Evolutionary conservation across 441 rosid species (phyloP), one percentile per base, ranked within the genome.

Genomic region (Omphalea diandra): DNA sequence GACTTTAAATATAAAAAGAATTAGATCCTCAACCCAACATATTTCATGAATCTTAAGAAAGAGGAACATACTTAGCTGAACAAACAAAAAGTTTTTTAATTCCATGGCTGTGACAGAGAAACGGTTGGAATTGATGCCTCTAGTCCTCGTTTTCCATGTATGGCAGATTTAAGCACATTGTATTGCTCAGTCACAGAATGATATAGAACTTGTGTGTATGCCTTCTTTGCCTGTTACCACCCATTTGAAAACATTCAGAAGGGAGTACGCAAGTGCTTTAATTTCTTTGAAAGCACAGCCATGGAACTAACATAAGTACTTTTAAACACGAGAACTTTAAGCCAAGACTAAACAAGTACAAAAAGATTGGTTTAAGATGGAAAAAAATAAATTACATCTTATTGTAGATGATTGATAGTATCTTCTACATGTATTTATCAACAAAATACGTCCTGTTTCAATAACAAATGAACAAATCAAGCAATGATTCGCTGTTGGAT

Each of bases 31-130:
- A 61, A 35, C 35, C 55, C 47, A 59, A 54, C 60, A 63, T 62
- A 29, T 43, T 43, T 44, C 4, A 66, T 54, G 59, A 60, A 75
- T 66, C 65, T 49, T 10, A 55, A 68, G 67, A 52, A 63, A 43
- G 38, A 33, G 36, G 62, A 47, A 75, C 12, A 33, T 80, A 81
- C 87, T 83, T 79, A 54, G n/a, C 57, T 53, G 43, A 69, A 49
- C 41, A 27, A 3, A 50, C 43, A 73, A 75, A 70, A 65, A 29
- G 60, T 43, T 73, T 64, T 69, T 76, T 86, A 84, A 64, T 80
- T 80, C 95, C 96, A 91, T 50, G 97, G 90, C 73, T 90, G 98
- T 66, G 96, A 89, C 77, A 94, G 76, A 40, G 90, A 83, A 75
- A 91, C 83, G 14, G 71, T 67, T 33, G 86, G 78, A 64, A 73